Base-by-base conservation (phyloP, 768 basidiomycete genomes). In the Hydnomerulius pinastri region DNA sequence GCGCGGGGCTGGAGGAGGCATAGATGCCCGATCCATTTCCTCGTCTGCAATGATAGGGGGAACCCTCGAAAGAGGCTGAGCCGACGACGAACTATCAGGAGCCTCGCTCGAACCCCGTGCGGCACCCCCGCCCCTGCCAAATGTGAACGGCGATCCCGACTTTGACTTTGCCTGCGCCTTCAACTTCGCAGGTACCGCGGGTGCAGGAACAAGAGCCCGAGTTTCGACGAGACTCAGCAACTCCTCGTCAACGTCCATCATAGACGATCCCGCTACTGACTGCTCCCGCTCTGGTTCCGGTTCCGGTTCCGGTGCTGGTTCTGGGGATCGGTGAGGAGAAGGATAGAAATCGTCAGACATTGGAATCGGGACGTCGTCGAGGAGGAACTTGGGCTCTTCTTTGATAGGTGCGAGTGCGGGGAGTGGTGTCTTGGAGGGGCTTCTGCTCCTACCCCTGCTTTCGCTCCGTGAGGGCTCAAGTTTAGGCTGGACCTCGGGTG, bases 161-260 rank as follows among this genome's bases (percentile, higher is more conserved):
- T 36, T 37, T 0, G 56, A 33, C 32, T 44, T 51, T 2, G 32
- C 30, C 25, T 43, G 51, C 4, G 27, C 24, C 37, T 50, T 55
- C 27, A 36, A 32, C 11, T 28, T 37, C 24, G 39, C 20, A 20
- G 47, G 42, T 35, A 41, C 24, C 15, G 30, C 25, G 48, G 40
- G 20, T 24, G 50, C 46, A 46, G 61, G 46, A 30, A 54, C 42
- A 35, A 59, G 52, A 13, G 41, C 67, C 23, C 62, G 68, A 56
- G 82, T 85, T 58, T 86, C 87, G 25, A 90, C 71, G 21, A 90
- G 71, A 58, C 85, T 86, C 50, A 88, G 73, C 42, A 89, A 67
- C 67, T 89, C 87, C 55, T 86, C 73, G 10, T 78, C 77, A 11
- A 78, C 80, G 47, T 84, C 71, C 63, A 68, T 71, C 71, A 50